phyloP scores from a whole-genome alignment of 2,329 filamentous ascomycete species.

The Trichoderma sp. region DNA sequence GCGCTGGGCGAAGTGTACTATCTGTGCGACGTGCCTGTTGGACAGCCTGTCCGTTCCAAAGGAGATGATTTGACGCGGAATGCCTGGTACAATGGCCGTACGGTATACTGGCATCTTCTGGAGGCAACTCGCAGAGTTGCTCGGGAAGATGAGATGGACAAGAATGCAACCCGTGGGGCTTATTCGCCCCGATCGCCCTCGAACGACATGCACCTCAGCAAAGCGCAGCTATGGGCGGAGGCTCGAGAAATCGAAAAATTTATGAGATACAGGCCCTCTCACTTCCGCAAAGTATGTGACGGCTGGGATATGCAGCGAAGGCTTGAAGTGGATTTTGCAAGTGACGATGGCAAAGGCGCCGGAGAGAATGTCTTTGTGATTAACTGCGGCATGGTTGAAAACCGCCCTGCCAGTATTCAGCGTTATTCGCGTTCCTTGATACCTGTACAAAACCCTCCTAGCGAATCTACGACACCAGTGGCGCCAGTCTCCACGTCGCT shows the following conservation, averaged over 20 bases:
- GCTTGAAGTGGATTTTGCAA: conserved; percentile 87
- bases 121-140: conserved; percentile 76
- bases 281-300: conserved; percentile 77
- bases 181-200: conserved; percentile 83
- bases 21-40: conserved; percentile 70
- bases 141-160: conserved; percentile 72
- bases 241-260: conserved; percentile 82
- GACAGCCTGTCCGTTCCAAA: conserved; percentile 53
- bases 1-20: conserved; percentile 92
- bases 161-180: conserved; percentile 68
- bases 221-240: conserved; percentile 73
- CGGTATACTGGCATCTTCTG: conserved; percentile 78
- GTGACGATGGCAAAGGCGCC: conserved; percentile 73
- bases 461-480: conserved; percentile 22
- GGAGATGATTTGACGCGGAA: conserved; percentile 63
- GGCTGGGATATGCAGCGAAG: conserved; percentile 91
- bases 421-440: conserved; percentile 49
- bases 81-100: conserved; percentile 81
- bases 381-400: conserved; percentile 69
- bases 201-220: conserved; percentile 70
- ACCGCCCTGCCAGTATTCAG: conserved; percentile 48
- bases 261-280: conserved; percentile 69
- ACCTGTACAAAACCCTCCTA: conserved; percentile 29
- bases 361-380: conserved; percentile 80
- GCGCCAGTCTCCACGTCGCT: conserved; percentile 35